These are phyloP conservation scores for Neurospora discreta DNA, from an alignment of 495 filamentous ascomycete species.

Conservation along the genomic window DNA sequence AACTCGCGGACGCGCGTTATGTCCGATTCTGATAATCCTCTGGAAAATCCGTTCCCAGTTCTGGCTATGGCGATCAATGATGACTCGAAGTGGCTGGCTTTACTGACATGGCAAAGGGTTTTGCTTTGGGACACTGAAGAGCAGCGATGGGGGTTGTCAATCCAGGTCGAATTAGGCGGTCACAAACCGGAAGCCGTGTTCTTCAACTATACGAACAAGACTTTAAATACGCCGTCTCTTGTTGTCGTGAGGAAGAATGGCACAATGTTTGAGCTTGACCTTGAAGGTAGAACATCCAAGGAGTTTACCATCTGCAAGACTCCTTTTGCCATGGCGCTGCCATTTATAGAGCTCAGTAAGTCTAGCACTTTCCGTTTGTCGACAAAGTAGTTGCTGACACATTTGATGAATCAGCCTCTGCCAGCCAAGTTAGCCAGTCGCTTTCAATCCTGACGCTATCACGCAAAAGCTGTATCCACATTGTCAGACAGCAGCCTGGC, in stretches of 20 bases:
- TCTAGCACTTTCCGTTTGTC: background rate
- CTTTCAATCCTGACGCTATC: slow-evolving; percentile 30
- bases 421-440: slow-evolving; percentile 1
- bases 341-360: slow-evolving; percentile 31
- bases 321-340: slow-evolving; percentile 31
- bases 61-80: slow-evolving; percentile 48
- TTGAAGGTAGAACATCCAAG: slow-evolving; percentile 16
- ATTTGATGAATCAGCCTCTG: slow-evolving; percentile 1
- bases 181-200: slow-evolving; percentile 47
- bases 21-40: slow-evolving; percentile 24
- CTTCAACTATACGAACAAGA: slow-evolving; percentile 29
- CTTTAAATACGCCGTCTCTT: slow-evolving; percentile 26
- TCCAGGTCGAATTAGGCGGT: slow-evolving; percentile 37
- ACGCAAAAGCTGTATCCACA: slow-evolving; percentile 32
- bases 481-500: slow-evolving; percentile 27
- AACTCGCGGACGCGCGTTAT: slow-evolving; percentile 27
- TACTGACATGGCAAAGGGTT: slow-evolving; percentile 45
- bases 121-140: slow-evolving; percentile 47
- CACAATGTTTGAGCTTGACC: slow-evolving; percentile 39
- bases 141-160: slow-evolving; percentile 35
- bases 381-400: background rate
- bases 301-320: slow-evolving; percentile 34
- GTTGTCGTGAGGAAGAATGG: slow-evolving; percentile 49
- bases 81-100: slow-evolving; percentile 47
- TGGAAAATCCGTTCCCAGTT: slow-evolving; percentile 42